A percentile compares a stretch with the other conserved stretches of the same genome.
phyloP scores from a whole-genome alignment of 208 protist genomes.

The Crithidia mellificae region DNA sequence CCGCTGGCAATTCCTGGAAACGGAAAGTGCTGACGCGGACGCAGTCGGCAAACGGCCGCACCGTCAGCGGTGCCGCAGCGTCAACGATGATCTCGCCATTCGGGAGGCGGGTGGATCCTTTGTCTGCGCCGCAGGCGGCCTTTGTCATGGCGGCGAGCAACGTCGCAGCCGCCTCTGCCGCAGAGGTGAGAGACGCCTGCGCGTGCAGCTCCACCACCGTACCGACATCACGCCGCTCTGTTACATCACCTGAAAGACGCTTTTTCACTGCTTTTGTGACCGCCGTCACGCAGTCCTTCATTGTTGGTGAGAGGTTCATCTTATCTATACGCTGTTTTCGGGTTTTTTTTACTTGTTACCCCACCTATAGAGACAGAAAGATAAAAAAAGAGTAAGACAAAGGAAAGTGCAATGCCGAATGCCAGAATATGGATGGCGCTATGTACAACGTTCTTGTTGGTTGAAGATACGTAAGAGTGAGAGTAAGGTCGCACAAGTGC shows the following conservation, averaged over 20 bases:
- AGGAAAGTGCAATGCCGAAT: too few relatives aligned
- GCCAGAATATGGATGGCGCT: too few relatives aligned
- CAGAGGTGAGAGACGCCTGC: conserved; percentile 29
- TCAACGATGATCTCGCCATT: conserved; percentile 68
- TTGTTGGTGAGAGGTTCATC: conserved; percentile 37
- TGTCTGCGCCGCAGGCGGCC: conserved; percentile 72
- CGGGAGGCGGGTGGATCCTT: conserved; percentile 64
- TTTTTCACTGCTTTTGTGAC: conserved; percentile 67
- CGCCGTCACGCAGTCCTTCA: conserved; percentile 63
- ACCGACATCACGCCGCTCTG: conserved; percentile 22
- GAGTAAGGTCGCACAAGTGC: too few relatives aligned
- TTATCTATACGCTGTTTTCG: not conserved
- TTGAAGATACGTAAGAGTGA: too few relatives aligned
- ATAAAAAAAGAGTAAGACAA: too few relatives aligned
- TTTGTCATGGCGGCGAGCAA: conserved; percentile 75
- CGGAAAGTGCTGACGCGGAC: conserved; percentile 56
- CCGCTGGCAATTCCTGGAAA: conserved; percentile 74
- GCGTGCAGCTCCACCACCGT: conserved; percentile 49
- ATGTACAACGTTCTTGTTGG: too few relatives aligned
- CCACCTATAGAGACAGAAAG: too few relatives aligned
- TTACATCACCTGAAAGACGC: conserved; percentile 43
- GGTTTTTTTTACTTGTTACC: not conserved
- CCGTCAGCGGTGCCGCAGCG: conserved; percentile 44
- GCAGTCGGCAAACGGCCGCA: conserved; percentile 54
- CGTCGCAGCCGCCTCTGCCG: conserved; percentile 41